These are phyloP conservation scores for Fusarium decemcellulare DNA, from an alignment of 2,329 filamentous ascomycete species.

Conservation along the genomic window DNA sequence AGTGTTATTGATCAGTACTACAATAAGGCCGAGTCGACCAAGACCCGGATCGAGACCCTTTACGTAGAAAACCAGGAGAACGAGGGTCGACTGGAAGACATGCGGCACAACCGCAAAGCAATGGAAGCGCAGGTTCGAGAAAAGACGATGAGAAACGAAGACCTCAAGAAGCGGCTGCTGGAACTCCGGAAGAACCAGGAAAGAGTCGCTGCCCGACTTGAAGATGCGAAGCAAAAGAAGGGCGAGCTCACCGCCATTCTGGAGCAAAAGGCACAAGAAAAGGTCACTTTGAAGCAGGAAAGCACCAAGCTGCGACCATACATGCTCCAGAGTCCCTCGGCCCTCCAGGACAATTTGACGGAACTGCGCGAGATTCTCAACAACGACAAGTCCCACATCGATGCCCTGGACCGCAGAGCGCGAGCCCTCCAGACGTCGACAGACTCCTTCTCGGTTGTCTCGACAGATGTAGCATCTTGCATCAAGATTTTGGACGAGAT, in stretches of 20 bases:
- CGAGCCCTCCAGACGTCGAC: constrained; percentile 91
- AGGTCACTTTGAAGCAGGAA: constrained; percentile 83
- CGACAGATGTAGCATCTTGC: constrained; percentile 87
- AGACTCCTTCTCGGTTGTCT: constrained; percentile 89
- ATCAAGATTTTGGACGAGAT: constrained; percentile 93
- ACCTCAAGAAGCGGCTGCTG: constrained; percentile 85
- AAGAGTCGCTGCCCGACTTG: constrained; percentile 84
- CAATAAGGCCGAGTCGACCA: constrained; percentile 89
- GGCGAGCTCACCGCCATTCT: constrained; percentile 79
- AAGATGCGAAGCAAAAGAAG: constrained; percentile 87
- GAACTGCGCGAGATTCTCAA: constrained; percentile 86
- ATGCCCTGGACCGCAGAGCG: constrained; percentile 87
- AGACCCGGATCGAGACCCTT: constrained; percentile 87
- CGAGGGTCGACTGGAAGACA: constrained; percentile 83
- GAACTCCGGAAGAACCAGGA: constrained; percentile 88
- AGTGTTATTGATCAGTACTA: constrained; percentile 92
- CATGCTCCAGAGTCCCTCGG: constrained; percentile 88
- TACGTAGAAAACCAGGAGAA: constrained; percentile 91
- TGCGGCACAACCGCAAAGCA: constrained; percentile 83
- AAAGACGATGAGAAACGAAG: constrained; percentile 88
- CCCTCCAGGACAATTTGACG: constrained; percentile 84
- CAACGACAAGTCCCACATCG: constrained; percentile 87
- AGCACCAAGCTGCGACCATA: constrained; percentile 92
- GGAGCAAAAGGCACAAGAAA: constrained; percentile 79
- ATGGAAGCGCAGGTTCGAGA: constrained; percentile 88